Conservation (phyloP, 352 stramenopile species). For the Lagenidium giganteum region DNA sequence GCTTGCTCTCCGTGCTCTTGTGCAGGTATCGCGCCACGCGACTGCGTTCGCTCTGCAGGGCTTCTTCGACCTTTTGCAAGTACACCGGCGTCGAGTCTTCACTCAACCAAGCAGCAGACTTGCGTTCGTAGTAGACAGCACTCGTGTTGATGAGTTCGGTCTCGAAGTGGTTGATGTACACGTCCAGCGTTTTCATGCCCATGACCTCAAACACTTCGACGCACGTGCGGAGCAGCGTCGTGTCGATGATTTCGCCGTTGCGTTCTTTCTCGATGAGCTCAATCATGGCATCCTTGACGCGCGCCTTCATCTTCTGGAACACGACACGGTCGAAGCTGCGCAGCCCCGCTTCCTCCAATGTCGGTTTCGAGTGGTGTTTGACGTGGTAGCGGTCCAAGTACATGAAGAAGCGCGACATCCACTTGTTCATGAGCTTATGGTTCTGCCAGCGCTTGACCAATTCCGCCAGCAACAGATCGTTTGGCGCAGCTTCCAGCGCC, state of each 20-base stretch:
- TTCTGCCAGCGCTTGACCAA: constrained; percentile 97
- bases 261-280: constrained; percentile 97
- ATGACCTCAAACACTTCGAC: constrained; percentile 98
- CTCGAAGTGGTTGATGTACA: constrained; percentile 97
- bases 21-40: constrained; percentile 97
- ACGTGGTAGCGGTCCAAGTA: constrained; percentile 99
- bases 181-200: constrained; percentile 94
- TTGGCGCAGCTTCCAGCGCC: constrained; percentile 80
- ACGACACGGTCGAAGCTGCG: constrained; percentile 82
- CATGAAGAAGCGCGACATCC: constrained; percentile 99
- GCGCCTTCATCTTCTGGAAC: constrained; percentile 80
- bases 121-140: constrained; percentile 94
- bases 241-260: constrained; percentile 97
- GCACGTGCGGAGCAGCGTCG: constrained; percentile 94
- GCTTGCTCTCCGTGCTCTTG: constrained; percentile 93
- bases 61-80: constrained; percentile 92
- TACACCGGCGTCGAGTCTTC: constrained; percentile 98
- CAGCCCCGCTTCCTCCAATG: constrained; percentile 89
- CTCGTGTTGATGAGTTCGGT: constrained; percentile 90
- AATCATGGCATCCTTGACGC: constrained; percentile 89
- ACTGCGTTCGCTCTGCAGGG: constrained; percentile 69
- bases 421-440: constrained; percentile 99
- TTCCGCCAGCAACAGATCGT: constrained; percentile 96
- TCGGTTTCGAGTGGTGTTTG: constrained; percentile 96
- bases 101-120: constrained; percentile 96